Conservation (phyloP, 139 green algal genomes). For the Chlamydomonas sphaeroides region DNA sequence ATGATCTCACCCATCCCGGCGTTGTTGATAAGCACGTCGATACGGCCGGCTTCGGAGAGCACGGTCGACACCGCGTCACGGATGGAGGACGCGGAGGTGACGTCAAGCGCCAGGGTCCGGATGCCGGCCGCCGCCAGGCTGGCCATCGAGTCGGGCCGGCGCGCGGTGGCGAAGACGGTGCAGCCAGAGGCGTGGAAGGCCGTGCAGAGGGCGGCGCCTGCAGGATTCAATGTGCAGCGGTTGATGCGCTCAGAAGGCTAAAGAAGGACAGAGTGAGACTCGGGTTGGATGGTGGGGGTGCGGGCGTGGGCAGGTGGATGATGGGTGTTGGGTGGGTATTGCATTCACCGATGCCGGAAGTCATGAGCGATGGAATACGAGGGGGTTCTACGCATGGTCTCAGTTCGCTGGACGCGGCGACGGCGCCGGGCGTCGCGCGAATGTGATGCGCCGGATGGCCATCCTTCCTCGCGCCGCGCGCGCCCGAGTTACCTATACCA, state of each 20-base stretch:
- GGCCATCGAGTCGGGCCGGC: conserved; percentile 39
- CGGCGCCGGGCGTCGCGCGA: too few species aligned
- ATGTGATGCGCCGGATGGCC: too few species aligned
- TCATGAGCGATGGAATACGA: too few species aligned
- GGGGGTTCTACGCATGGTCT: too few species aligned
- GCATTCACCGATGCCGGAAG: too few species aligned
- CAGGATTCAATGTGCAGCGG: too few species aligned
- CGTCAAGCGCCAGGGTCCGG: conserved; percentile 40
- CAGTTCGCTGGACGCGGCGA: too few species aligned
- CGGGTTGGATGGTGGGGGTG: too few species aligned
- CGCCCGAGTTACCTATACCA: conserved; percentile 55
- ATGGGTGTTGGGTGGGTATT: too few species aligned
- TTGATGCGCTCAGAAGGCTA: too few species aligned
- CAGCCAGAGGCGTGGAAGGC: conserved; percentile 33
- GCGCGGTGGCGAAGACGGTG: conserved; percentile 48
- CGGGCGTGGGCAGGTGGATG: not conserved
- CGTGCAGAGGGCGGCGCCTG: conserved; percentile 37
- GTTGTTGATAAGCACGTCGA: conserved; percentile 45
- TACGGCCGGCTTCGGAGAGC: conserved; percentile 4
- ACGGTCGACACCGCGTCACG: conserved; percentile 13
- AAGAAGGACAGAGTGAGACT: too few species aligned
- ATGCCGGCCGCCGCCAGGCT: conserved; percentile 16
- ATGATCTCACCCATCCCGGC: conserved; percentile 32
- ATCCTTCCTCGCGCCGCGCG: too few species aligned
- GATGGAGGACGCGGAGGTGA: conserved; percentile 40